Conservation (phyloP, 176 grass and related monocot genomes). For the Carex scoparia region DNA sequence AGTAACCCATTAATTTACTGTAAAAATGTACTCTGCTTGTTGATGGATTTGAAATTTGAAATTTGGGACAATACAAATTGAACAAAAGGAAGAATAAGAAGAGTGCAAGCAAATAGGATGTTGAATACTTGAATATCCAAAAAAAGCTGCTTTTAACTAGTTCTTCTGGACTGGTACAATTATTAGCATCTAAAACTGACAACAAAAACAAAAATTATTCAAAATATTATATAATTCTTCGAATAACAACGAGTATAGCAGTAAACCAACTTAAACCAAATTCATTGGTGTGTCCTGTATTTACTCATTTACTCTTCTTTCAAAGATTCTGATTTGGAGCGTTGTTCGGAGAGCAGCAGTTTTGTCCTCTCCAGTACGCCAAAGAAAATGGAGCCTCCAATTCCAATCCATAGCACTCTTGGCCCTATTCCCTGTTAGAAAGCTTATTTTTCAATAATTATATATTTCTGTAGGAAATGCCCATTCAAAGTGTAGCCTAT, state of each 20-base stretch:
- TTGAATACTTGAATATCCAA: neutral
- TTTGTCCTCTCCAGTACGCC: slow-evolving; percentile 85
- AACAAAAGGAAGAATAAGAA: neutral
- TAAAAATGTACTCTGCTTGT: neutral
- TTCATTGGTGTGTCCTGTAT: neutral
- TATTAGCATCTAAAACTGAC: neutral
- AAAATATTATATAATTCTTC: neutral
- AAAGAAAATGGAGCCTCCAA: slow-evolving; percentile 94
- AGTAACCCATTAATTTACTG: neutral
- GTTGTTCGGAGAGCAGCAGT: slow-evolving; percentile 26
- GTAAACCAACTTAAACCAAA: neutral
- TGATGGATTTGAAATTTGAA: neutral
- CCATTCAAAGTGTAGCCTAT: neutral
- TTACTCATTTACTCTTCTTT: slow-evolving; percentile 13
- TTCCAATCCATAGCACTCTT: slow-evolving; percentile 88
- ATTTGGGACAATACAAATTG: neutral
- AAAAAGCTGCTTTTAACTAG: neutral
- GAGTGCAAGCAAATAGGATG: neutral
- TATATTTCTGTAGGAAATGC: neutral
- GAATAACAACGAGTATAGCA: neutral
- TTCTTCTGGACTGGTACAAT: neutral
- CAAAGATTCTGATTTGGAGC: slow-evolving; percentile 3
- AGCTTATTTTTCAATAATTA: neutral
- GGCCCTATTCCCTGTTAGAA: slow-evolving; percentile 71
- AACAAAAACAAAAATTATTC: neutral